Conservation (phyloP, 108 stramenopile species). For the Epithemia pelagica region DNA sequence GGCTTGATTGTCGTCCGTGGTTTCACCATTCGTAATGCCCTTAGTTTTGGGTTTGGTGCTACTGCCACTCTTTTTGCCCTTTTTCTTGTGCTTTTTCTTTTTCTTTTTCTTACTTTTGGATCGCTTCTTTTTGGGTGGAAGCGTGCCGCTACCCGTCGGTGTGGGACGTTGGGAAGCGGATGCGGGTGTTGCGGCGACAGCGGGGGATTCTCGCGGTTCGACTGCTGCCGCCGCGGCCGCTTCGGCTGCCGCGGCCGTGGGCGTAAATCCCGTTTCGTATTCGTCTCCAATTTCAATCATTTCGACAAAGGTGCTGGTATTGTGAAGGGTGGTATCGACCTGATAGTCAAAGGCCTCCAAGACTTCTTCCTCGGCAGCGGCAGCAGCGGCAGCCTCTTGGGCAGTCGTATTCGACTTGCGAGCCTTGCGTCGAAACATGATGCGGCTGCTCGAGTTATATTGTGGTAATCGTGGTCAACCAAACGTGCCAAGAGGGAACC, state of each 20-base stretch:
- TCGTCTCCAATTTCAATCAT: neutral
- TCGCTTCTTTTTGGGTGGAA: neutral
- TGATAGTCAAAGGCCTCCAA: neutral
- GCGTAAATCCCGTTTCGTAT: too few species aligned
- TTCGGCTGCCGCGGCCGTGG: too few species aligned
- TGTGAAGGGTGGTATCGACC: neutral
- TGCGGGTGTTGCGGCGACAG: too few species aligned
- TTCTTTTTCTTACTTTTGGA: neutral
- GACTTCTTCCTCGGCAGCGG: neutral
- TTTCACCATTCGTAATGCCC: neutral
- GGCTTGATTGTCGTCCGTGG: neutral
- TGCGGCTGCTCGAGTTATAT: too few species aligned
- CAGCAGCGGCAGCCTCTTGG: neutral
- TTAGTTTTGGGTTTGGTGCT: neutral
- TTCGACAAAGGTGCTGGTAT: neutral
- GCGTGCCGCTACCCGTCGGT: too few species aligned
- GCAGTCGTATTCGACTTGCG: neutral
- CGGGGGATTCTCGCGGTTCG: too few species aligned
- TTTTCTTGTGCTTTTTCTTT: neutral
- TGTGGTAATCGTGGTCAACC: too few species aligned
- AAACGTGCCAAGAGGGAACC: too few species aligned
- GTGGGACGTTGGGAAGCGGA: too few species aligned
- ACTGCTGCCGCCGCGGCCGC: too few species aligned
- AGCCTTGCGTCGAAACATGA: neutral
- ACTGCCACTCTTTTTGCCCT: neutral